Conservation (phyloP, 306 rosid genomes). For the Citrullus amarus region DNA sequence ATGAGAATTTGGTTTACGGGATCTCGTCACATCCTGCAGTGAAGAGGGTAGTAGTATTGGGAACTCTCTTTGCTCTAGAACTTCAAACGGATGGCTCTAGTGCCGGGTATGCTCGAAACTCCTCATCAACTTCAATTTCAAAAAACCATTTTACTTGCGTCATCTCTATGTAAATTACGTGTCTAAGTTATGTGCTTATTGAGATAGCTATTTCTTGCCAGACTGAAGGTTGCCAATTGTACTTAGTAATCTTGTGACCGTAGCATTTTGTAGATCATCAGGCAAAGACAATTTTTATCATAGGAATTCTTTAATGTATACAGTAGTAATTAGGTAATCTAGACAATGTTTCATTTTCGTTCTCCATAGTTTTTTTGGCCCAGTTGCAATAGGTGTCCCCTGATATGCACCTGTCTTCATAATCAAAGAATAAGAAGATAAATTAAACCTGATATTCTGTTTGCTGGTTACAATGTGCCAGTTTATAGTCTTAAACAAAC, state of each 20-base stretch:
- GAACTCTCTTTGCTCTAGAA: conserved; percentile 84
- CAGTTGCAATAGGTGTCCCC: neutral
- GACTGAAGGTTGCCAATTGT: neutral
- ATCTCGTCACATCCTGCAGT: conserved; percentile 63
- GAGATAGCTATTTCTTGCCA: neutral
- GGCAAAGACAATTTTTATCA: no score
- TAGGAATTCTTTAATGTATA: neutral
- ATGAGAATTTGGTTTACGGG: conserved; percentile 45
- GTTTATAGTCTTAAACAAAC: neutral
- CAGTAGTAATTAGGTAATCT: neutral
- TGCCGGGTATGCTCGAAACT: conserved; percentile 49
- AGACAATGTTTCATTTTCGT: neutral
- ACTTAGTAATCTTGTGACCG: no score
- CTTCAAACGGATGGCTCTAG: conserved; percentile 62
- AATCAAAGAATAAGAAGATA: neutral
- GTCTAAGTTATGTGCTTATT: neutral
- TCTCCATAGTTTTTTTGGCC: neutral
- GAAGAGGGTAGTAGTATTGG: conserved; percentile 66
- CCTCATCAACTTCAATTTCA: neutral
- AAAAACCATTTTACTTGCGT: neutral
- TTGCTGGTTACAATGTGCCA: neutral
- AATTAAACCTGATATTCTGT: neutral
- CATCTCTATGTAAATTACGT: neutral
- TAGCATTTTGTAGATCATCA: no score
- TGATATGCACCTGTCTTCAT: neutral